These are phyloP conservation scores for Capsicum chinense DNA, from an alignment of 257 asterid genomes.

Conservation along the genomic window DNA sequence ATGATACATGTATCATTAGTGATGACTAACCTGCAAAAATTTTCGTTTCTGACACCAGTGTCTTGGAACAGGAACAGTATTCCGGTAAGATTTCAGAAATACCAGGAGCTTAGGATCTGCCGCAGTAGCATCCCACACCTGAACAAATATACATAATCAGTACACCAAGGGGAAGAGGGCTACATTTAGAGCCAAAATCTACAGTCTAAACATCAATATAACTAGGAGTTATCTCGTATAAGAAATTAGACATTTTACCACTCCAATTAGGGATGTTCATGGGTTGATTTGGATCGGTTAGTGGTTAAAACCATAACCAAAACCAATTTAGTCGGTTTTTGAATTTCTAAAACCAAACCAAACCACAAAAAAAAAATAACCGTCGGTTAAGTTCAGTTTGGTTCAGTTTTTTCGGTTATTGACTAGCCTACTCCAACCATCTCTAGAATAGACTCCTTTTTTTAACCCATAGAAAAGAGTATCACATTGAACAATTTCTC, in stretches of 20 bases:
- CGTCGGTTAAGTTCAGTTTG: too few relatives aligned
- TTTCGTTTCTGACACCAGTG: conserved; percentile 99
- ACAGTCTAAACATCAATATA: conserved; percentile 9
- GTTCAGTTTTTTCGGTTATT: too few relatives aligned
- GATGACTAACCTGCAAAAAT: conserved; percentile 82
- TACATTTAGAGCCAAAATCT: not conserved
- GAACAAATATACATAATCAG: not conserved
- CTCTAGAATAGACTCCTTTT: too few relatives aligned
- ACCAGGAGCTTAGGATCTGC: conserved; percentile 93
- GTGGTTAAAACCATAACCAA: too few relatives aligned
- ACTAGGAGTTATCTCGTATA: not conserved
- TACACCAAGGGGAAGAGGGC: conserved; percentile 5
- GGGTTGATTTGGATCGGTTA: too few relatives aligned
- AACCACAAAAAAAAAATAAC: too few relatives aligned
- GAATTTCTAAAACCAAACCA: too few relatives aligned
- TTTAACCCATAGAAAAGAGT: too few relatives aligned
- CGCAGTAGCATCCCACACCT: conserved; percentile 99
- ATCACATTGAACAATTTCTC: too few relatives aligned
- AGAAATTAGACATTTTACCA: not conserved
- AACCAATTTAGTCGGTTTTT: too few relatives aligned
- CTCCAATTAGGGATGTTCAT: not conserved
- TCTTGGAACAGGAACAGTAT: conserved; percentile 98
- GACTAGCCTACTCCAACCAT: too few relatives aligned
- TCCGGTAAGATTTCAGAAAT: conserved; percentile 85
- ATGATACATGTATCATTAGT: not conserved